These are phyloP conservation scores for Globisporangium iwayamae DNA, from an alignment of 352 stramenopile species.

Conservation along the genomic window DNA sequence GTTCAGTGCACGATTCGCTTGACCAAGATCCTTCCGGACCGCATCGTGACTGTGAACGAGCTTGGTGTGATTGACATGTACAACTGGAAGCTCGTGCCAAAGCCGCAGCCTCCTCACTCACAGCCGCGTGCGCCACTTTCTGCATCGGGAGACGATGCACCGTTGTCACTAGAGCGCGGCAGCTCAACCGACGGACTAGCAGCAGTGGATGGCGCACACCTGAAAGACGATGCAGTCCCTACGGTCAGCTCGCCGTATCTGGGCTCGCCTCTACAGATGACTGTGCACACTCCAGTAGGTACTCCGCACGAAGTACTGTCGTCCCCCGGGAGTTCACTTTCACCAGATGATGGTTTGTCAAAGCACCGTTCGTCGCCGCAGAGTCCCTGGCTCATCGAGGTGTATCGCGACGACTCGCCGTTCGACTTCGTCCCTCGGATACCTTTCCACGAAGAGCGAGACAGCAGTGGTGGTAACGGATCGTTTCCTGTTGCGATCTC, in stretches of 20 bases:
- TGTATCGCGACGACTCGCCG: conserved; percentile 63
- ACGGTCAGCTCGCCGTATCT: not conserved
- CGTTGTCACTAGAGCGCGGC: not conserved
- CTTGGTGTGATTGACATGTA: conserved; percentile 84
- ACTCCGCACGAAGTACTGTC: conserved; percentile 3
- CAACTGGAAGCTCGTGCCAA: conserved; percentile 77
- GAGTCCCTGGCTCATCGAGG: conserved; percentile 70
- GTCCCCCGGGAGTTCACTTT: not conserved
- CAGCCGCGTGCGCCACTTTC: not conserved
- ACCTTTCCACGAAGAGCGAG: conserved; percentile 58
- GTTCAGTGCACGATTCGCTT: conserved; percentile 48
- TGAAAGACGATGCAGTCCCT: not conserved
- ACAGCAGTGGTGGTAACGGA: conserved; percentile 16
- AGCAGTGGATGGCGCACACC: not conserved
- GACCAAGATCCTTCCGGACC: conserved; percentile 74
- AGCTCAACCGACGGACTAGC: not conserved
- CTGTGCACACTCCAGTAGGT: not conserved
- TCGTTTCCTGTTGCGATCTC: conserved; percentile 66
- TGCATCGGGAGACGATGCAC: not conserved
- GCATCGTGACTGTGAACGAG: conserved; percentile 78
- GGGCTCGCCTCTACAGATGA: not conserved
- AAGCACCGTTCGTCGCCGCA: conserved; percentile 8
- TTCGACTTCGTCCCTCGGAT: conserved; percentile 82
- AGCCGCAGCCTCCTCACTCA: conserved; percentile 24
- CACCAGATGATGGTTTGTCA: not conserved